Percentiles rank a stretch among this genome's conserved stretches.
Evolutionary conservation across 2,329 filamentous ascomycete genomes (phyloP).

Genomic region (Ophiobolus disseminans): DNA sequence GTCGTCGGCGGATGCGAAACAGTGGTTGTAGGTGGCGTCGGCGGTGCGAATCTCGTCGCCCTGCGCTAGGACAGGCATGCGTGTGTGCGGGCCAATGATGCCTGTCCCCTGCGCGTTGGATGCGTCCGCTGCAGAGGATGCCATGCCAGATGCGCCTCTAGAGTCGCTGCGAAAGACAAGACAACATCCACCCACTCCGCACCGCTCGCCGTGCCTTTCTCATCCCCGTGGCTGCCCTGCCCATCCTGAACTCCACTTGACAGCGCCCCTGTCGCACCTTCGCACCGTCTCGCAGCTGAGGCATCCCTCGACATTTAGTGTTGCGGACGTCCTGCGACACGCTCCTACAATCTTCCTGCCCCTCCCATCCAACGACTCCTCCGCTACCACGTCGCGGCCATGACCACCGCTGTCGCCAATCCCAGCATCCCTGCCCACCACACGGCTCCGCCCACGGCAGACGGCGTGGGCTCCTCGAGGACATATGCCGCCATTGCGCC

Average conservation of each 20-base stretch:
- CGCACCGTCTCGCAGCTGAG: constrained; percentile 35
- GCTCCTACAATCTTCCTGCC: constrained; percentile 43
- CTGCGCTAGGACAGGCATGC: constrained; percentile 13
- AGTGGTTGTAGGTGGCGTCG: constrained; percentile 28
- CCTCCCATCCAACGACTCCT: constrained; percentile 17
- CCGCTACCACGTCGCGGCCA: constrained; percentile 39
- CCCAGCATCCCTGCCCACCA: constrained; percentile 50
- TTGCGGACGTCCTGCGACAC: constrained; percentile 46
- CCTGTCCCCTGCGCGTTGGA: constrained; percentile 8
- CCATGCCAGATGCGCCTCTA: no score
- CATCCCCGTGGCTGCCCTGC: constrained; percentile 3
- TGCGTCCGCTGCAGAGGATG: constrained; percentile 2
- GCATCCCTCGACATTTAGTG: constrained; percentile 44
- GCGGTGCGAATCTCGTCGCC: constrained; percentile 34
- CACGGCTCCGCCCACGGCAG: constrained; percentile 44
- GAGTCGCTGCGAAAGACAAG: constrained; percentile 6
- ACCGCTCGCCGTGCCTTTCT: constrained; percentile 13
- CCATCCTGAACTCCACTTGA: constrained; percentile 11
- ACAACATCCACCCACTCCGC: constrained; percentile 15
- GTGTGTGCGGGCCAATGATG: constrained; percentile 11
- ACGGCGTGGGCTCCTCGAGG: constrained; percentile 49
- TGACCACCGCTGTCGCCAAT: constrained; percentile 57
- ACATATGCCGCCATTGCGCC: constrained; percentile 55
- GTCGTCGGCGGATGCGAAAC: constrained; percentile 27
- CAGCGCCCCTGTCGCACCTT: constrained; percentile 33